Conservation (phyloP, 2,329 filamentous ascomycete species). For the Xylaria sp. region DNA sequence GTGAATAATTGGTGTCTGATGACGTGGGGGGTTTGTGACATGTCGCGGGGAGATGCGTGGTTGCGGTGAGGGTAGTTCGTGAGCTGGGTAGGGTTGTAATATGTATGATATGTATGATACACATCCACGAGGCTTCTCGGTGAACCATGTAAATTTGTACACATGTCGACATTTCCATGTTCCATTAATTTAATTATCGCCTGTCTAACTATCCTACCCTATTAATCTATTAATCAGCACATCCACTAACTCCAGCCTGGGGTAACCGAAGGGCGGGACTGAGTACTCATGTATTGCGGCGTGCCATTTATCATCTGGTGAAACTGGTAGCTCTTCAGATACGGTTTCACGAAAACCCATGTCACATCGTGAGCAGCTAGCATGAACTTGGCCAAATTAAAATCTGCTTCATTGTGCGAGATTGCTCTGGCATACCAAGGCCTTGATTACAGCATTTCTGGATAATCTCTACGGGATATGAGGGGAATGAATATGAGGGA, state of each 20-base stretch:
- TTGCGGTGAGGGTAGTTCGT: neutral
- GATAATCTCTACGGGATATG: neutral
- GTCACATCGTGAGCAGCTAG: neutral
- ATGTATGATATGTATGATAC: too few species aligned
- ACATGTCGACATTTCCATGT: neutral
- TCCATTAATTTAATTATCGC: neutral
- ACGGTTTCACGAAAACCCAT: slow-evolving; percentile 23
- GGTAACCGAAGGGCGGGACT: neutral
- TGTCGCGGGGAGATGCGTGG: neutral
- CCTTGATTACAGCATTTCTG: neutral
- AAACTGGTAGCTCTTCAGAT: slow-evolving; percentile 24
- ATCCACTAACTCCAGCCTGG: neutral
- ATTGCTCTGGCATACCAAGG: neutral
- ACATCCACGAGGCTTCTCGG: neutral
- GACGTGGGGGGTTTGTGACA: neutral
- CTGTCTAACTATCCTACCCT: neutral
- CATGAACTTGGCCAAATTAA: slow-evolving; percentile 11
- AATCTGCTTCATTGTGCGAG: neutral
- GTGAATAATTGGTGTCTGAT: neutral
- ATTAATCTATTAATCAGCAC: too few species aligned
- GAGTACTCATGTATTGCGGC: neutral
- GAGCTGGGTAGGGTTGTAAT: neutral
- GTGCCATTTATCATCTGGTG: slow-evolving; percentile 7
- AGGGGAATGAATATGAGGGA: neutral
- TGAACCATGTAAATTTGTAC: neutral